phyloP scores from a whole-genome alignment of 2,329 filamentous ascomycete species.

The Cadophora sp. region DNA sequence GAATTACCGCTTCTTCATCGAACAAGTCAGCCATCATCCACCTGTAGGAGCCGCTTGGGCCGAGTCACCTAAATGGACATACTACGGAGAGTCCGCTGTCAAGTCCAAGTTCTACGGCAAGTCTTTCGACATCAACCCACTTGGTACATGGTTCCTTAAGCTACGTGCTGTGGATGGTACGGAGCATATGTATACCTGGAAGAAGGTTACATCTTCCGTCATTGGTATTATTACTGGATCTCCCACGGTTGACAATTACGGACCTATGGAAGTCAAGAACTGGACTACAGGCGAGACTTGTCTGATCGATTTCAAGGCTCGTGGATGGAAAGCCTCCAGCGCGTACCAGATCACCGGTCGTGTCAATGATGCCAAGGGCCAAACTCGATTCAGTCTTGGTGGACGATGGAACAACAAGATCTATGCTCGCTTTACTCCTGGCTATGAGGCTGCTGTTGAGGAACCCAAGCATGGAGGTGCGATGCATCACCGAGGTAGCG shows the following conservation, averaged over 20 bases:
- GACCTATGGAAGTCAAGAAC: slow-evolving; percentile 96
- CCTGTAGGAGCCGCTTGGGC: slow-evolving; percentile 93
- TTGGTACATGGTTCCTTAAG: slow-evolving; percentile 95
- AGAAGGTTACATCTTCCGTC: slow-evolving; percentile 97
- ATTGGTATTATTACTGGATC: slow-evolving; percentile 97
- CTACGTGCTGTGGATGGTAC: slow-evolving; percentile 79
- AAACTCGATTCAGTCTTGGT: slow-evolving; percentile 86
- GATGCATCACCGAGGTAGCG: slow-evolving; percentile 54
- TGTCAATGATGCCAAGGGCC: slow-evolving; percentile 79
- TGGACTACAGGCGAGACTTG: slow-evolving; percentile 95
- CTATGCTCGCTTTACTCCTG: slow-evolving; percentile 90
- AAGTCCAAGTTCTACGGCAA: slow-evolving; percentile 98
- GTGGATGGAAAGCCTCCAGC: slow-evolving; percentile 93
- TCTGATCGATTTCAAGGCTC: slow-evolving; percentile 88
- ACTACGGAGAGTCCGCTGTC: slow-evolving; percentile 94
- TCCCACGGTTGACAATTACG: slow-evolving; percentile 97
- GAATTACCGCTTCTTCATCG: slow-evolving; percentile 97
- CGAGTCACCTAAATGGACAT: slow-evolving; percentile 93
- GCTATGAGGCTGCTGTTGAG: slow-evolving; percentile 78
- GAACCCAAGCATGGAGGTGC: slow-evolving; percentile 53
- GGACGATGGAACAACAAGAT: slow-evolving; percentile 98
- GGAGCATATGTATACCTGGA: slow-evolving; percentile 96
- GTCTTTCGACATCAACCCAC: slow-evolving; percentile 94
- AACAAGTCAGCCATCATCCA: slow-evolving; percentile 97
- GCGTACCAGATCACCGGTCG: slow-evolving; percentile 90